Conservation (phyloP, 2,329 filamentous ascomycete species). For the Hypomyces rosellus region DNA sequence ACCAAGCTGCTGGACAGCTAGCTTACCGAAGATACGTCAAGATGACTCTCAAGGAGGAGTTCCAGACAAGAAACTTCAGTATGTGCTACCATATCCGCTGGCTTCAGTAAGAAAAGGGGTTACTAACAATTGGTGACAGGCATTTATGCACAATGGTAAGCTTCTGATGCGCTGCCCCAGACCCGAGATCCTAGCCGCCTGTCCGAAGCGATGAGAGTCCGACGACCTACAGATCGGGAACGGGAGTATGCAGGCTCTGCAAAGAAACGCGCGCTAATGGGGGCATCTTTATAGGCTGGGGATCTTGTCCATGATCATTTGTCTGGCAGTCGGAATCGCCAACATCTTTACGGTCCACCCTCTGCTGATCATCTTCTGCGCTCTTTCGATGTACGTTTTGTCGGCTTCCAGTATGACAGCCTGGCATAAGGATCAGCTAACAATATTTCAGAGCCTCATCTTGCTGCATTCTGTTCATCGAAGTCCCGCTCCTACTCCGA, state of each 20-base stretch:
- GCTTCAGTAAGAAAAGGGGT: not conserved
- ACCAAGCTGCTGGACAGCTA: slow-evolving; percentile 12
- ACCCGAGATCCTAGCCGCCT: too few relatives aligned
- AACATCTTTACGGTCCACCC: slow-evolving; percentile 55
- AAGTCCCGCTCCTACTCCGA: slow-evolving; percentile 89
- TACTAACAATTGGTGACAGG: slow-evolving; percentile 41
- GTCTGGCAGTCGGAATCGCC: slow-evolving; percentile 62
- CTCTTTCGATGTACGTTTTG: slow-evolving; percentile 46
- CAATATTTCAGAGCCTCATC: slow-evolving; percentile 51
- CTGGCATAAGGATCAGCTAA: not conserved
- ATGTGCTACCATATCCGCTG: slow-evolving; percentile 26
- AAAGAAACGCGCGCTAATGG: not conserved
- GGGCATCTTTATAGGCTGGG: slow-evolving; percentile 48
- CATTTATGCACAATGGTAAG: slow-evolving; percentile 73
- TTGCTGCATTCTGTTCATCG: slow-evolving; percentile 74
- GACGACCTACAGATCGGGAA: not conserved
- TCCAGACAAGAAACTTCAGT: slow-evolving; percentile 70
- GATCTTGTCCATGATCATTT: slow-evolving; percentile 64
- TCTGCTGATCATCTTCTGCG: slow-evolving; percentile 45
- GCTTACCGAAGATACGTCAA: slow-evolving; percentile 28
- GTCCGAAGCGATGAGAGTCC: not conserved
- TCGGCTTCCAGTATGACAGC: not conserved
- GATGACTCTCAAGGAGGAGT: slow-evolving; percentile 67
- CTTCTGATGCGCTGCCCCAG: slow-evolving; percentile 11
- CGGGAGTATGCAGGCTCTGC: not conserved